Base-by-base conservation (phyloP, 164 flowering plant species). In the Amborella trichopoda region DNA sequence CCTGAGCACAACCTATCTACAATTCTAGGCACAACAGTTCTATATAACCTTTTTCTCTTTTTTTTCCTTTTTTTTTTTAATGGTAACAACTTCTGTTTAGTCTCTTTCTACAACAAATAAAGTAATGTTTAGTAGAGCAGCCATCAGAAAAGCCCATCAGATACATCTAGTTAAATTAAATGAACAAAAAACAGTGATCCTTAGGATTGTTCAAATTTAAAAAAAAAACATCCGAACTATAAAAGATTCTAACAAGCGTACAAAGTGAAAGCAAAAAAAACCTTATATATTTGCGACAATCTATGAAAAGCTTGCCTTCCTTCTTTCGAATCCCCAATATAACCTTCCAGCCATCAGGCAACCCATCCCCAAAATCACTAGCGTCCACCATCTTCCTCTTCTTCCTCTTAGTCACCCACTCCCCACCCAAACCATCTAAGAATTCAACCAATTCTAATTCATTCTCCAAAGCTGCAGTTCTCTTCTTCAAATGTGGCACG, bases 331-430 rank as follows among this genome's bases (percentile, higher is more conserved):
- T 30, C 25, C 68, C 58, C 39, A 89, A 65, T 58, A 71, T 46
- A 52, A 89, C 66, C 74, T 69, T 84, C 95, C 93, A 89, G 23
- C 94, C 93, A 17, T 24, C 50, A 0, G 93, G 97, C 55, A 89
- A 57, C 2, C 16, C 48, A 26, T 74, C 64, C 13, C 93, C 84
- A 41, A 82, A 75, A 23, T 52, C 65, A 23, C 65, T 49, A 0
- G 95, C 95, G 46, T 77, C 80, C 13, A 85, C 90, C 52, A 82
- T 54, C 76, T 59, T 82, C 73, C 71, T 82, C 75, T 77, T 89
- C 78, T 60, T 71, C 65, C 87, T 74, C 55, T 65, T 53, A 56
- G 79, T 78, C 30, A 65, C 81, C 97, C 93, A 84, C 28, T 57
- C 53, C 27, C 95, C 97, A 5, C 54, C 54, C 64, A 84, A 61